A percentile compares a stretch with the other conserved stretches of the same genome.
phyloP scores from a whole-genome alignment of 2,329 filamentous ascomycete genomes.

The Cladophialophora psammophila region DNA sequence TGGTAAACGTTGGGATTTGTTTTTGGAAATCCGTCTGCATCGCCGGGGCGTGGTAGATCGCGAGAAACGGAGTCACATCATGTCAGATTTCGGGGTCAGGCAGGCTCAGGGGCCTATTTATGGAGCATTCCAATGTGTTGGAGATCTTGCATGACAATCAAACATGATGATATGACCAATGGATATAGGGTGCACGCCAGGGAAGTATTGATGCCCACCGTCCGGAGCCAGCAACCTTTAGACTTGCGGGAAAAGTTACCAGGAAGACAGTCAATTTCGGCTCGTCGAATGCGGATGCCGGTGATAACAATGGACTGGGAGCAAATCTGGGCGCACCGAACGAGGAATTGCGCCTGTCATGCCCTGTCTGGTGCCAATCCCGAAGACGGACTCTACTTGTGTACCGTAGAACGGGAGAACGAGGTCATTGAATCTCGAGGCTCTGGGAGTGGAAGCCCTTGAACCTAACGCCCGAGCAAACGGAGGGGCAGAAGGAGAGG shows the following conservation, averaged over 20 bases:
- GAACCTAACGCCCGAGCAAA: no score
- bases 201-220: not conserved
- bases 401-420: not conserved
- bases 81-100: not conserved
- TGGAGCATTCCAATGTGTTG: constrained; percentile 1
- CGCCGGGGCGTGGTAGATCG: not conserved
- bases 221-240: not conserved
- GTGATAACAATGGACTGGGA: not conserved
- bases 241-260: not conserved
- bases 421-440: no score
- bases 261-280: not conserved
- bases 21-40: constrained; percentile 4
- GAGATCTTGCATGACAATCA: constrained; percentile 4
- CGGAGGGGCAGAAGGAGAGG: no score
- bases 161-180: constrained; percentile 9
- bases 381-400: not conserved
- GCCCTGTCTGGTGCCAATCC: not conserved
- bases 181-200: not conserved
- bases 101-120: constrained; percentile 2
- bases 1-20: not conserved
- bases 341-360: not conserved
- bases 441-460: no score
- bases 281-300: not conserved
- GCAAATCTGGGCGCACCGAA: not conserved
- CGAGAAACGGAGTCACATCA: not conserved